phyloP scores from a whole-genome alignment of 2,329 filamentous ascomycete species.

The Lasiodiplodia gonubiensis region DNA sequence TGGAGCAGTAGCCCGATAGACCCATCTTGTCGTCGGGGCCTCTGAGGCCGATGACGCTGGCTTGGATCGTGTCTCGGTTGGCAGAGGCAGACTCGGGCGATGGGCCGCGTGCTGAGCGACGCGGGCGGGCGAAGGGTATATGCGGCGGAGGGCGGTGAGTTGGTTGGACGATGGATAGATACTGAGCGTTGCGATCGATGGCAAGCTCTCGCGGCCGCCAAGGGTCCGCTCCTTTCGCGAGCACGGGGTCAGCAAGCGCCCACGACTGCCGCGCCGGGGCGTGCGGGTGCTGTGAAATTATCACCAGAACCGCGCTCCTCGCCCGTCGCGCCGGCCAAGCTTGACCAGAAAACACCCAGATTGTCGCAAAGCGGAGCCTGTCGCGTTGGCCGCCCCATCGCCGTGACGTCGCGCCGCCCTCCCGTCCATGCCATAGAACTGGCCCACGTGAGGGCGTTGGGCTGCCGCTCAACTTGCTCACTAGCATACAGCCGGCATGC shows the following conservation, averaged over 20 bases:
- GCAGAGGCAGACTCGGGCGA: conserved; percentile 19
- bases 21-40: conserved; percentile 39
- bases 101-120: conserved; percentile 26
- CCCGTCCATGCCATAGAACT: neutral
- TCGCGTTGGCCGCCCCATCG: conserved; percentile 15
- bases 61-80: conserved; percentile 18
- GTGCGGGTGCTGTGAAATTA: conserved; percentile 21
- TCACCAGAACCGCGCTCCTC: conserved; percentile 9
- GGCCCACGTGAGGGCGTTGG: conserved; percentile 17
- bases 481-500: conserved; percentile 11
- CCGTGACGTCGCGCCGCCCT: conserved; percentile 21
- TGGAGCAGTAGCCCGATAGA: conserved; percentile 44
- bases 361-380: conserved; percentile 18
- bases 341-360: conserved; percentile 16
- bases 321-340: conserved; percentile 7
- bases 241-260: conserved; percentile 5
- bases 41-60: conserved; percentile 24
- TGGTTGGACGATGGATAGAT: conserved; percentile 29
- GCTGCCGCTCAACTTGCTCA: conserved; percentile 4
- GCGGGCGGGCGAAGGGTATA: conserved; percentile 25
- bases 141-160: conserved; percentile 28
- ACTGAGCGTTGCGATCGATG: conserved; percentile 29
- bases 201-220: conserved; percentile 19
- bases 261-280: conserved; percentile 4
- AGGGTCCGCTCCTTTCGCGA: conserved; percentile 19